Base-by-base conservation (phyloP, 1,284 basidiomycete genomes). In the Boletus sp. region DNA sequence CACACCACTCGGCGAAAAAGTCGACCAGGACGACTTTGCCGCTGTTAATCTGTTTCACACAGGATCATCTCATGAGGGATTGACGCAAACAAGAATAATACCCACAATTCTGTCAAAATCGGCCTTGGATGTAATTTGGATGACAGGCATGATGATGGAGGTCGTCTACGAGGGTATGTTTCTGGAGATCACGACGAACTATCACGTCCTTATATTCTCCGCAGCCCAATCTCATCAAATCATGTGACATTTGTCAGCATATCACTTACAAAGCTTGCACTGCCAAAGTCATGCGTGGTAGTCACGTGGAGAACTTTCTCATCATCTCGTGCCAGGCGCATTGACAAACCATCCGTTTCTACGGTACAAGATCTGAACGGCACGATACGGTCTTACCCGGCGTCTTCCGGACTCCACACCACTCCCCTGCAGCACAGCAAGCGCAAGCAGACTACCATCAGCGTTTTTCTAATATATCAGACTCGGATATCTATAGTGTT, bases 1-100 rank as follows among this genome's bases (percentile, higher is more conserved):
- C 75, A 62, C 78, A 80, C 77, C 77, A 80, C 0, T 66, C 64
- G 26, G 78, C 73, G 65, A 73, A 82, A 69, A 79, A 86, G 70
- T 86, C 83, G 64, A 86, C 67, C 33, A 83, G 16, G 62, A 73
- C 61, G 53, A 68, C 57, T 53, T 72, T 72, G 59, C 73, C 73
- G 41, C 52, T 48, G 3, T 8, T 14, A 23, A 36, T 23, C 51
- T 65, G n/a, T 29, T 10, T 32, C 8, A 9, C 5, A 7, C 8
- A 32, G n/a, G 30, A 33, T 16, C 16, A 22, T 2, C 2, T 23
- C 8, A 2, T 32, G 8, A n/a, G 8, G n/a, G 14, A 25, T 17
- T 13, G 22, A 23, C 10, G 2, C 30, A 16, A 32, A 9, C 8
- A 2, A 14, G 17, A 2, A 26, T 27, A 50, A 12, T 12, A 13